Percentiles rank a stretch among this genome's conserved stretches.
Conservation (phyloP, 257 asterid genomes). For the Primulina tabacum region DNA sequence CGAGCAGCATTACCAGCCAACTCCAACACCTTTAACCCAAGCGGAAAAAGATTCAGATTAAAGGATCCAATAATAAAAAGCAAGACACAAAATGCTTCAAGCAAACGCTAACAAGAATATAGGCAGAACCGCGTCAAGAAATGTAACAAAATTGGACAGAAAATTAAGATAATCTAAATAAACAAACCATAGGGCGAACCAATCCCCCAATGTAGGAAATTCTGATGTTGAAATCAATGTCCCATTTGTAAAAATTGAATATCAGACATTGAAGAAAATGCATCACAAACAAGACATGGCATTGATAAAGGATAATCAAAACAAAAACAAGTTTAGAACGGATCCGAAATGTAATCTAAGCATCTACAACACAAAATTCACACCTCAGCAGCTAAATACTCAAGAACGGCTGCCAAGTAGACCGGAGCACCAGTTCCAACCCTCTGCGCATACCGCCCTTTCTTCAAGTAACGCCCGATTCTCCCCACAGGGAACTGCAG, state of each 20-base stretch:
- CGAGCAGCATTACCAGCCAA: slow-evolving; percentile 57
- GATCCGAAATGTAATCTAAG: not conserved
- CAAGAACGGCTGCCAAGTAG: slow-evolving; percentile 48
- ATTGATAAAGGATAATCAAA: not conserved
- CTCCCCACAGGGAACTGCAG: slow-evolving; percentile 52
- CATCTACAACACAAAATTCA: not conserved
- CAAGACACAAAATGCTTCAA: not conserved
- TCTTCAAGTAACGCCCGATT: slow-evolving; percentile 48
- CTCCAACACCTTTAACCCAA: slow-evolving; percentile 36
- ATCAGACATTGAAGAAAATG: not conserved
- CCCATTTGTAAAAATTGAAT: not conserved
- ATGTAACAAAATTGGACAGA: not conserved
- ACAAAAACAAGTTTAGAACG: not conserved
- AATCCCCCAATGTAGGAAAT: not conserved
- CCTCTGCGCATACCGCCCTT: slow-evolving; percentile 43
- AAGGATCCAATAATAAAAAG: not conserved
- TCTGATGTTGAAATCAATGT: not conserved
- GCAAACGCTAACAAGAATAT: not conserved
- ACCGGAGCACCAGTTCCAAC: slow-evolving; percentile 53
- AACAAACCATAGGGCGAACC: no score
- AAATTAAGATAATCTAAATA: no score
- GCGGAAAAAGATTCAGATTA: not conserved
- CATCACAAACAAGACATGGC: not conserved
- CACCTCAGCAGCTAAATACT: slow-evolving; percentile 54
- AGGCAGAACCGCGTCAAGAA: not conserved